Evolutionary conservation across 352 stramenopile species (phyloP).

Genomic region (Pythium coloratum): DNA sequence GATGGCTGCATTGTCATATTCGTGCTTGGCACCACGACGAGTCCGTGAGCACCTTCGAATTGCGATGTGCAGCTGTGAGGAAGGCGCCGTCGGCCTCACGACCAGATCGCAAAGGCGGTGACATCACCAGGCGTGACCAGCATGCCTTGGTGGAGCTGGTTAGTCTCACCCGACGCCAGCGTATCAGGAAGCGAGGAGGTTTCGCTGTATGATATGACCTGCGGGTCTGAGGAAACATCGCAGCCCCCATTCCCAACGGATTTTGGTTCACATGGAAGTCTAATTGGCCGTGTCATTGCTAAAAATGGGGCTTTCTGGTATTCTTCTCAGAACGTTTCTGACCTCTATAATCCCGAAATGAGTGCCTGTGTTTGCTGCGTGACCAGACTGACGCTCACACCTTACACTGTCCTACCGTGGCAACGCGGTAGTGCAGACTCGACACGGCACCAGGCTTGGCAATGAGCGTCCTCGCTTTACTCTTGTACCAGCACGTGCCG

Average conservation of each 20-base stretch:
- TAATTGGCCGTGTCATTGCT: background rate
- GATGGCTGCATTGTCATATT: background rate
- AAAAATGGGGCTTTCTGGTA: background rate
- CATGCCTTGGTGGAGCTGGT: background rate
- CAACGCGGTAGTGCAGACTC: background rate
- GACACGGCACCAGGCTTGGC: background rate
- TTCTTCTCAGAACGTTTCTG: slow-evolving; percentile 3
- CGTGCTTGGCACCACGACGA: background rate
- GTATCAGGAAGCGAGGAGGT: slow-evolving; percentile 1
- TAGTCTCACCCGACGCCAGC: background rate
- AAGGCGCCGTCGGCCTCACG: background rate
- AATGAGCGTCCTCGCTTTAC: background rate
- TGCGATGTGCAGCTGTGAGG: slow-evolving; percentile 13
- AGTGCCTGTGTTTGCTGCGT: background rate
- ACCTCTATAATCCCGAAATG: background rate
- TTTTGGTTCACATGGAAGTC: too few relatives aligned
- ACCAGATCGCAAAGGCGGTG: background rate
- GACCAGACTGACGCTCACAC: background rate
- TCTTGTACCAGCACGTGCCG: background rate
- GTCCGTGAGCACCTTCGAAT: slow-evolving; percentile 1
- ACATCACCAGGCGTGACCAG: background rate
- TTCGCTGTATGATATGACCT: background rate
- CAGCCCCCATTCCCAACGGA: too few relatives aligned
- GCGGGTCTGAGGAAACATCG: background rate
- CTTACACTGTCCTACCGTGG: background rate